phyloP scores from a whole-genome alignment of 2,329 filamentous ascomycete genomes.

The Colletotrichum costaricense region DNA sequence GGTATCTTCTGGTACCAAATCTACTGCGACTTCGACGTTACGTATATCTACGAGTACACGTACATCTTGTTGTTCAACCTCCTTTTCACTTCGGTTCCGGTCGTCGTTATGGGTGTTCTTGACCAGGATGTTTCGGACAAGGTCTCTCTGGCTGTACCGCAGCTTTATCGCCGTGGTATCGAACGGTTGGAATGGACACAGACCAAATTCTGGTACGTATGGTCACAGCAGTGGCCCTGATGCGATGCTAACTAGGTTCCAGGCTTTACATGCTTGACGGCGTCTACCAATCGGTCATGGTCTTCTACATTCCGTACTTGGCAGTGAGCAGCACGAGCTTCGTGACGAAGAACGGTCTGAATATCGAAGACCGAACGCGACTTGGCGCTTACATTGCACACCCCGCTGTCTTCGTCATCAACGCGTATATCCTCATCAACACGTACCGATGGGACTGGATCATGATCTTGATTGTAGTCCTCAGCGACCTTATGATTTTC shows the following conservation, averaged over 20 bases:
- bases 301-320: slow-evolving; percentile 92
- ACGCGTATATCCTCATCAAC: slow-evolving; percentile 94
- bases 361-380: slow-evolving; percentile 82
- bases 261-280: slow-evolving; percentile 96
- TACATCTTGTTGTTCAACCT: slow-evolving; percentile 98
- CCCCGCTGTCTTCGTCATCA: slow-evolving; percentile 88
- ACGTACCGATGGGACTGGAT: slow-evolving; percentile 99
- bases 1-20: slow-evolving; percentile 98
- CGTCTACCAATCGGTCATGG: slow-evolving; percentile 92
- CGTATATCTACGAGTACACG: slow-evolving; percentile 96
- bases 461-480: slow-evolving; percentile 81
- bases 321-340: slow-evolving; percentile 78
- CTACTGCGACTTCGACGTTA: slow-evolving; percentile 95
- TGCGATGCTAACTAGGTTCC: slow-evolving; percentile 42
- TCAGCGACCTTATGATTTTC: slow-evolving; percentile 90
- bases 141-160: slow-evolving; percentile 92
- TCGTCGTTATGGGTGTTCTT: slow-evolving; percentile 95
- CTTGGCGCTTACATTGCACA: slow-evolving; percentile 90
- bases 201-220: slow-evolving; percentile 89
- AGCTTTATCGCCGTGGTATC: slow-evolving; percentile 95
- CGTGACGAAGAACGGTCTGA: slow-evolving; percentile 77
- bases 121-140: slow-evolving; percentile 97
- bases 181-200: slow-evolving; percentile 97
- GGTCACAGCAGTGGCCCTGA: neutral
- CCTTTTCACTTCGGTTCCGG: slow-evolving; percentile 93